A percentile compares a stretch with the other conserved stretches of the same genome.
These are phyloP conservation scores for Colletotrichum phormii DNA, from an alignment of 2,329 filamentous ascomycete species.

Conservation along the genomic window DNA sequence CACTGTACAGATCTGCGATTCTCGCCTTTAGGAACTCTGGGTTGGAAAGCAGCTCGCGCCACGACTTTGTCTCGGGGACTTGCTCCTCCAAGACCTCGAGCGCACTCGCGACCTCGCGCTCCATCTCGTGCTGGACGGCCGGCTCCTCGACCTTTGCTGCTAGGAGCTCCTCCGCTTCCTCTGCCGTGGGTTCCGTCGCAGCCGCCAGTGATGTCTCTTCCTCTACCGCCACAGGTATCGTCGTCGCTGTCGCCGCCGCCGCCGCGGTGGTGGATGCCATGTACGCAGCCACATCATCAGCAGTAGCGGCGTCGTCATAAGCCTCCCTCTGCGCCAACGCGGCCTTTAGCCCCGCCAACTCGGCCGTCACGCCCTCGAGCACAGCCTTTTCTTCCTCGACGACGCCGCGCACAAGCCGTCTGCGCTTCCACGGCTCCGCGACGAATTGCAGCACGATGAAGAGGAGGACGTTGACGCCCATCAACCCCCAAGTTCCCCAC, in stretches of 20 bases:
- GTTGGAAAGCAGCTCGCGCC: slow-evolving; percentile 57
- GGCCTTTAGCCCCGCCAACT: slow-evolving; percentile 51
- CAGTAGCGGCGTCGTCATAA: slow-evolving; percentile 49
- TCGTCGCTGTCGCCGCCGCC: slow-evolving; percentile 43
- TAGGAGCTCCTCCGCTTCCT: slow-evolving; percentile 17
- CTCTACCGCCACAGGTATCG: slow-evolving; percentile 43
- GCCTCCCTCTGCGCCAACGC: slow-evolving; percentile 41
- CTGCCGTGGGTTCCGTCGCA: background rate
- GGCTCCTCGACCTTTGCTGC: slow-evolving; percentile 24
- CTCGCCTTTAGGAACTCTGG: slow-evolving; percentile 60
- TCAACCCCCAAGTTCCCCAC: slow-evolving; percentile 98
- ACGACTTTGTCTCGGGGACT: slow-evolving; percentile 43
- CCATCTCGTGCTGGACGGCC: slow-evolving; percentile 22
- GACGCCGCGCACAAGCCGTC: slow-evolving; percentile 83
- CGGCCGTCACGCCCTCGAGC: slow-evolving; percentile 59
- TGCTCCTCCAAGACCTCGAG: slow-evolving; percentile 9
- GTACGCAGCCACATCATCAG: slow-evolving; percentile 39
- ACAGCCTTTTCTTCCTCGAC: slow-evolving; percentile 79
- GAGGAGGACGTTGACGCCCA: slow-evolving; percentile 94
- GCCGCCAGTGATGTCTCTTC: slow-evolving; percentile 10
- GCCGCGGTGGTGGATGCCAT: slow-evolving; percentile 40
- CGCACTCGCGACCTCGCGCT: slow-evolving; percentile 27
- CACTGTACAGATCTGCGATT: slow-evolving; percentile 72
- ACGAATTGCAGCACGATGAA: slow-evolving; percentile 89
- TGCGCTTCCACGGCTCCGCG: slow-evolving; percentile 91